A percentile compares a stretch with the other conserved stretches of the same genome.
phyloP scores from a whole-genome alignment of 2,329 filamentous ascomycete species.

The Talaromyces pinophilus region DNA sequence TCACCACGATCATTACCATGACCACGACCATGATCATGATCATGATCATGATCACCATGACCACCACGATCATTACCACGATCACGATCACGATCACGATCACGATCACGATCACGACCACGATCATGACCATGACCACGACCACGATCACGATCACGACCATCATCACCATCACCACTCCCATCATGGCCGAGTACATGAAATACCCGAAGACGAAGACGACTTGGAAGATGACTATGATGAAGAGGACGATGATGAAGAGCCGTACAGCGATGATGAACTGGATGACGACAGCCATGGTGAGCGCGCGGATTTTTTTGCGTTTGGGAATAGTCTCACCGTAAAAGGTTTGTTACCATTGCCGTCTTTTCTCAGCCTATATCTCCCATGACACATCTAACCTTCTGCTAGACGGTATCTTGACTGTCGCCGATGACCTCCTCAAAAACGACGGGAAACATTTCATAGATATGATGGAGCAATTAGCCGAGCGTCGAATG shows the following conservation, averaged over 20 bases:
- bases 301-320: constrained; percentile 79
- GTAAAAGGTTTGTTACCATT: constrained; percentile 70
- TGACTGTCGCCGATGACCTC: constrained; percentile 97
- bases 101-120: constrained; percentile 22
- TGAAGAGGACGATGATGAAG: constrained; percentile 66
- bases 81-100: background rate
- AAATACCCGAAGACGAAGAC: constrained; percentile 55
- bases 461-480: constrained; percentile 99
- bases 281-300: constrained; percentile 66
- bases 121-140: constrained; percentile 54
- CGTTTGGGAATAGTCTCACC: constrained; percentile 94
- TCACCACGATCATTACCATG: background rate
- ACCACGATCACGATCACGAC: constrained; percentile 58
- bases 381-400: background rate
- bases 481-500: constrained; percentile 95
- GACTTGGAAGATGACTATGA: constrained; percentile 55
- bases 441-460: constrained; percentile 99
- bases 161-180: constrained; percentile 52
- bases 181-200: constrained; percentile 69
- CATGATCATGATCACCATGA: no score
- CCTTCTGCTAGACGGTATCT: constrained; percentile 71
- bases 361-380: constrained; percentile 35
- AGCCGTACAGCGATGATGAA: constrained; percentile 66
- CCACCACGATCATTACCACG: background rate
- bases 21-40: background rate